Percentiles rank a stretch among this genome's conserved stretches.
Evolutionary conservation across 805 yeast genomes (phyloP).

Genomic region (Yarrowia keelungensis): DNA sequence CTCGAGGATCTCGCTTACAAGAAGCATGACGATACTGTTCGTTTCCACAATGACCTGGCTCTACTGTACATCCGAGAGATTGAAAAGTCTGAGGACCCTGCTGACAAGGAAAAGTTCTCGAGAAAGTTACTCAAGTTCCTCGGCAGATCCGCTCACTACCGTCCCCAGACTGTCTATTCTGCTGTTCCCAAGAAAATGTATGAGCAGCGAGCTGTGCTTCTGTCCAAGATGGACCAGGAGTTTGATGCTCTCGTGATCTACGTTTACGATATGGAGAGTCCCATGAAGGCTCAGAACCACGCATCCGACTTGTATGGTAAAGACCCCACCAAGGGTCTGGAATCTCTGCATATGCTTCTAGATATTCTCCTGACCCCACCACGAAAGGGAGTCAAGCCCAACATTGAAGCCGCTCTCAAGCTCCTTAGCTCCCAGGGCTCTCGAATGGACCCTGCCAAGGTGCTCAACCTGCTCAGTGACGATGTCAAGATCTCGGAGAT

Average conservation of each 20-base stretch:
- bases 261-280: constrained; percentile 63
- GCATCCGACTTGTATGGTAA: constrained; percentile 58
- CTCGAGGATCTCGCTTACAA: constrained; percentile 59
- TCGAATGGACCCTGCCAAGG: constrained; percentile 55
- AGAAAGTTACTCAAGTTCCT: constrained; percentile 52
- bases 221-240: constrained; percentile 63
- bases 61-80: constrained; percentile 54
- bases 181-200: constrained; percentile 42
- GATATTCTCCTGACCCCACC: constrained; percentile 42
- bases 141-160: constrained; percentile 50
- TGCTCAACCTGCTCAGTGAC: constrained; percentile 61
- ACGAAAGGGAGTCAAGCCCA: constrained; percentile 42
- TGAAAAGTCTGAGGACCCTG: constrained; percentile 40
- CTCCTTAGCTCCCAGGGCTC: constrained; percentile 57
- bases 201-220: constrained; percentile 62
- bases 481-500: constrained; percentile 56
- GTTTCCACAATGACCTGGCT: constrained; percentile 56
- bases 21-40: constrained; percentile 51
- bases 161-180: constrained; percentile 47
- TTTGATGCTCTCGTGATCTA: constrained; percentile 62
- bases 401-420: constrained; percentile 52
- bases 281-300: constrained; percentile 64
- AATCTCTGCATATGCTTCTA: constrained; percentile 59
- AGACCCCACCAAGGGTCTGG: constrained; percentile 53
- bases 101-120: constrained; percentile 41